Percentiles rank a stretch among this genome's conserved stretches.
phyloP scores from a whole-genome alignment of 2,329 filamentous ascomycete genomes.

The Curvularia verruculosa region DNA sequence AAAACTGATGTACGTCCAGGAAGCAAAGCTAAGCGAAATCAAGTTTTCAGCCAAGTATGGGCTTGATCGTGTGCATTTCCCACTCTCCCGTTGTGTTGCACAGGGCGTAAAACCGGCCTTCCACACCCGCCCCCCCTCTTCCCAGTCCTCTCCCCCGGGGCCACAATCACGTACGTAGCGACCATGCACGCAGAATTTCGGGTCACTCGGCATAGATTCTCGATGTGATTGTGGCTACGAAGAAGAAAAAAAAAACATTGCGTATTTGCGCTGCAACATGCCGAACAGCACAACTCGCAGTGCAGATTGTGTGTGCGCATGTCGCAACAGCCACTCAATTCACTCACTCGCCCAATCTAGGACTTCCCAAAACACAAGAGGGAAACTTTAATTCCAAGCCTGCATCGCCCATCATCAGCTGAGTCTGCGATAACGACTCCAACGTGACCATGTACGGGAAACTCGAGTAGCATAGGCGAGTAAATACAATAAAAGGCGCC shows the following conservation, averaged over 20 bases:
- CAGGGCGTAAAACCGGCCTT: neutral
- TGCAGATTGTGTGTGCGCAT: neutral
- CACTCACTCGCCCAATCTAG: too few relatives aligned
- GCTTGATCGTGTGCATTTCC: neutral
- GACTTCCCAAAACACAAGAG: neutral
- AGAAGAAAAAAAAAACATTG: too few relatives aligned
- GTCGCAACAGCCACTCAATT: neutral
- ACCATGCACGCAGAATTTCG: neutral
- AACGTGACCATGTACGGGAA: neutral
- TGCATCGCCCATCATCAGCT: neutral
- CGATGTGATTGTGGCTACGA: neutral
- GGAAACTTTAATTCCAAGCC: neutral
- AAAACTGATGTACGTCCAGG: neutral
- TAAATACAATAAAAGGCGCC: neutral
- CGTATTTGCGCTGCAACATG: neutral
- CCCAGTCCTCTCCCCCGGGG: neutral
- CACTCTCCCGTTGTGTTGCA: neutral
- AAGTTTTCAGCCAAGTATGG: neutral
- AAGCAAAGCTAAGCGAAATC: neutral
- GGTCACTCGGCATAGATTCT: neutral
- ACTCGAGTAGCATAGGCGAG: neutral
- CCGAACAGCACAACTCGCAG: neutral
- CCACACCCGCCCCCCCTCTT: neutral
- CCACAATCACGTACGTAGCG: neutral
- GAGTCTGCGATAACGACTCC: neutral